Percentiles rank a stretch among this genome's conserved stretches.
Evolutionary conservation across 345 rosid genomes (phyloP).

Genomic region (Erucastrum elatum): DNA sequence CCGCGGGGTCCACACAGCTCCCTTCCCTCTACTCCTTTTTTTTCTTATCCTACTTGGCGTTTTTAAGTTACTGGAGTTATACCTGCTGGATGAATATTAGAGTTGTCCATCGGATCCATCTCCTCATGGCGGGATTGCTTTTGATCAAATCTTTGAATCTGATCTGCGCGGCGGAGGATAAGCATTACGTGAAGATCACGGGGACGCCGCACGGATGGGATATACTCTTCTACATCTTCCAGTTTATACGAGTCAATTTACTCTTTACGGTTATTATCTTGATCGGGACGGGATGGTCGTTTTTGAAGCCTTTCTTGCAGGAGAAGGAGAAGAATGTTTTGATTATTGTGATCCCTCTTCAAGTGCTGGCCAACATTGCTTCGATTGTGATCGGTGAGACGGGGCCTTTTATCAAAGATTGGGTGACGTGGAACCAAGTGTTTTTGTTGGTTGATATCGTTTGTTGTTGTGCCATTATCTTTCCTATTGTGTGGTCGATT

Average conservation of each 20-base stretch:
- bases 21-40: conserved; percentile 64
- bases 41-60: conserved; percentile 58
- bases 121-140: conserved; percentile 73
- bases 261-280: conserved; percentile 88
- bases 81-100: conserved; percentile 47
- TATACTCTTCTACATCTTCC: conserved; percentile 85
- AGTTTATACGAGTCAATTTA: conserved; percentile 76
- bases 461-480: conserved; percentile 92
- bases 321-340: conserved; percentile 97
- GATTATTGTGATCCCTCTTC: conserved; percentile 94
- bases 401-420: conserved; percentile 83
- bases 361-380: conserved; percentile 90
- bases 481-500: conserved; percentile 97
- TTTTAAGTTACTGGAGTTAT: conserved; percentile 68
- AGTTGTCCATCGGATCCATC: conserved; percentile 80
- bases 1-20: conserved; percentile 80
- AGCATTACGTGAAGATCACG: conserved; percentile 76
- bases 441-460: conserved; percentile 83
- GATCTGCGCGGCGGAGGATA: conserved; percentile 89
- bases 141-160: conserved; percentile 84
- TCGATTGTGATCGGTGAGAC: conserved; percentile 91
- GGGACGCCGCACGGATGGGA: conserved; percentile 99
- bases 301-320: conserved; percentile 87
- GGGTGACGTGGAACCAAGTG: conserved; percentile 96
- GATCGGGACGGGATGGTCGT: conserved; percentile 99